A percentile compares a stretch with the other conserved stretches of the same genome.
phyloP scores from a whole-genome alignment of 768 basidiomycete species.

The Phlegmacium glaucopus region DNA sequence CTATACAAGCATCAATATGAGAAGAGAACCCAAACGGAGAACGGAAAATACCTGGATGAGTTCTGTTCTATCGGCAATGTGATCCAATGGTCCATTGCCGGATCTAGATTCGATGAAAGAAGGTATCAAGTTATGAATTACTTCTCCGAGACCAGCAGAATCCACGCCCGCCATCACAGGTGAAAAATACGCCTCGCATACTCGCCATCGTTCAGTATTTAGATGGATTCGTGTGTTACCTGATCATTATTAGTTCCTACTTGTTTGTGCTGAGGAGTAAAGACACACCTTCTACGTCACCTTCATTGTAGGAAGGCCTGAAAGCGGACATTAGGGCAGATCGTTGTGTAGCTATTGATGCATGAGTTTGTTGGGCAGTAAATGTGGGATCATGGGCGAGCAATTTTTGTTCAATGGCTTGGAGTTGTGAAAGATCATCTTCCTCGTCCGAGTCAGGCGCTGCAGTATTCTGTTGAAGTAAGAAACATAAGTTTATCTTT shows the following conservation, averaged over 20 bases:
- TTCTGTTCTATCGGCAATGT: slow-evolving; percentile 56
- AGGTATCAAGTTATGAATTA: slow-evolving; percentile 75
- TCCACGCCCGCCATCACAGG: slow-evolving; percentile 95
- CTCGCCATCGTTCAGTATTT: slow-evolving; percentile 86
- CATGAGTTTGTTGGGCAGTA: slow-evolving; percentile 76
- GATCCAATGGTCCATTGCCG: slow-evolving; percentile 44
- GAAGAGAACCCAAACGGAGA: background rate
- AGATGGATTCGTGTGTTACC: slow-evolving; percentile 81
- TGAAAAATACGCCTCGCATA: slow-evolving; percentile 90
- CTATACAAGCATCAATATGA: slow-evolving; percentile 33
- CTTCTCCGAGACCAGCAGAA: slow-evolving; percentile 91
- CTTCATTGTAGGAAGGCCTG: slow-evolving; percentile 73
- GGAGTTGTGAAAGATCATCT: slow-evolving; percentile 76
- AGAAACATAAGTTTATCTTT: background rate
- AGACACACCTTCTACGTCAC: slow-evolving; percentile 55
- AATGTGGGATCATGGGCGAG: slow-evolving; percentile 85
- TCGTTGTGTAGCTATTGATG: slow-evolving; percentile 68
- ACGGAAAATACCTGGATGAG: slow-evolving; percentile 64
- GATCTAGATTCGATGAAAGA: slow-evolving; percentile 22
- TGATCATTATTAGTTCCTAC: slow-evolving; percentile 7
- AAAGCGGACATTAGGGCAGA: slow-evolving; percentile 88
- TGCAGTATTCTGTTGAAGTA: slow-evolving; percentile 58
- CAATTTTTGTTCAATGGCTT: slow-evolving; percentile 74
- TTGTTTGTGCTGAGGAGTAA: no score
- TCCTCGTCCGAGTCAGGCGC: slow-evolving; percentile 83